phyloP scores from a whole-genome alignment of 371 early-diverging fungal genomes.

The Batkoa obscura region DNA sequence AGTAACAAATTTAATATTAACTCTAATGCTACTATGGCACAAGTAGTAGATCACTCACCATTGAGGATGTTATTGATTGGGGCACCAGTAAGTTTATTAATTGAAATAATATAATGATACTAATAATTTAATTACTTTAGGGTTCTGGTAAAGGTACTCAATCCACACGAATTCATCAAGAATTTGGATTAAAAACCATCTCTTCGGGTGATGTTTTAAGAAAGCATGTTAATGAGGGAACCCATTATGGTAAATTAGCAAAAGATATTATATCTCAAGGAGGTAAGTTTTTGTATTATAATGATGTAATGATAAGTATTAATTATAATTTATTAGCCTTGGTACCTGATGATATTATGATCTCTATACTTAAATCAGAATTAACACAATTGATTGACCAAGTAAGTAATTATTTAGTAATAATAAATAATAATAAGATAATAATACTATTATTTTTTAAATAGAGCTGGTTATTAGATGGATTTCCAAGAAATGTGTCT shows the following conservation, averaged over 20 bases:
- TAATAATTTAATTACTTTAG: conserved; percentile 11
- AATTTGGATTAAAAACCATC: conserved; percentile 39
- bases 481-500: conserved; percentile 80
- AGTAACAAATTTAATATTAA: no score
- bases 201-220: conserved; percentile 77
- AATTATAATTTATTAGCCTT: conserved; percentile 14
- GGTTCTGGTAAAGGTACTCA: conserved; percentile 82
- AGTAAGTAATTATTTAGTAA: no score
- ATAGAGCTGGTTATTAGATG: conserved; percentile 75
- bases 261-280: conserved; percentile 36
- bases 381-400: conserved; percentile 21
- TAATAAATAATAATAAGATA: no score
- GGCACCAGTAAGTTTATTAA: conserved; percentile 17
- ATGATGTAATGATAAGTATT: neutral
- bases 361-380: conserved; percentile 49
- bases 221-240: conserved; percentile 45
- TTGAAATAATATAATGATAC: neutral
- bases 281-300: conserved; percentile 4
- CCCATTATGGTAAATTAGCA: conserved; percentile 42
- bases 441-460: neutral
- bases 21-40: no score
- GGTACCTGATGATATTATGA: conserved; percentile 62
- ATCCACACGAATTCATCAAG: conserved; percentile 42
- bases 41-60: no score
- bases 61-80: conserved; percentile 17